Base-by-base conservation (phyloP, 495 filamentous ascomycete genomes). In the Trichoderma asperelloides region DNA sequence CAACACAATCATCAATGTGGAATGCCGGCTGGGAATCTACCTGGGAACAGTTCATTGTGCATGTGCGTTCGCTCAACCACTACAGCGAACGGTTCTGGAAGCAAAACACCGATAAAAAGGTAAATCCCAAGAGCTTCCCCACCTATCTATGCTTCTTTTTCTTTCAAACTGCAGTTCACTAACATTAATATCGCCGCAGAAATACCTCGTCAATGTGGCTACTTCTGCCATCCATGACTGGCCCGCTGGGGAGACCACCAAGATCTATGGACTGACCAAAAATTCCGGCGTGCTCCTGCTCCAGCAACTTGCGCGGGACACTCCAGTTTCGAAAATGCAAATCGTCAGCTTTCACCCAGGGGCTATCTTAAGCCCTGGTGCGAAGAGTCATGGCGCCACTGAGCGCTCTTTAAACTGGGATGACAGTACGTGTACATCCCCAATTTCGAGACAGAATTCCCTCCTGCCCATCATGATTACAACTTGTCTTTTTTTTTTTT, bases 291-390 rank as follows among this genome's bases (percentile, higher is more conserved):
- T 71, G 12, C 64, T 78, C 23, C 51, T 79, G 7, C 30, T 79
- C 16, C 77, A 82, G 71, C 65, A 72, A 28, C 68, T 81, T 18
- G 79, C 80, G 21, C 64, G 72, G 1, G 74, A 79, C 21, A 60
- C 69, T 0, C 39, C 71, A 37, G 55, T 70, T 1, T 68, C 72
- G 27, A 65, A 75, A 40, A 69, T 81, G 70, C 80, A 82, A 66
- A 66, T 84, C 16, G n/a, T 83, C 65, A 80, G 70, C 69, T 79
- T 75, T 67, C 78, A 83, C 49, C 81, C 81, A 0, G 81, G 81
- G 30, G 66, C 69, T 13, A 70, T 83, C 37, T 66, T 72, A 63
- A 77, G 75, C 33, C 72, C 78, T 3, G 43, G 67, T 25, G 73
- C 68, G 0, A 63, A 63, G 69, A 68, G 30, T 3, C n/a, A 21